phyloP scores from a whole-genome alignment of 2,329 filamentous ascomycete species.

The Graphiopsis chlorocephala region DNA sequence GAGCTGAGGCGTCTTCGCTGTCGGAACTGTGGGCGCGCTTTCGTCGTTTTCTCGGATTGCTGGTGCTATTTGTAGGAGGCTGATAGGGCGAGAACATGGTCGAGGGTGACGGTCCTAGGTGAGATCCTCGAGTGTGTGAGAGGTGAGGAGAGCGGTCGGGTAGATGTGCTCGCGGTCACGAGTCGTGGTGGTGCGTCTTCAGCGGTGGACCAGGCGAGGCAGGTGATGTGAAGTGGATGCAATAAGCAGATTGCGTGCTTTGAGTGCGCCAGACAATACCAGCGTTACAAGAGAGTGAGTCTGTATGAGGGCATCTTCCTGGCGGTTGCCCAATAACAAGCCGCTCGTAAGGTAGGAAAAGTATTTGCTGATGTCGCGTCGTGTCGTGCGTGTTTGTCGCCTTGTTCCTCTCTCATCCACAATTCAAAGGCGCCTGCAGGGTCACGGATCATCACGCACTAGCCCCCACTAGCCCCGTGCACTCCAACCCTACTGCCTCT shows the following conservation, averaged over 20 bases:
- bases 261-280: background rate
- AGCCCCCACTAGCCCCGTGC: background rate
- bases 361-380: background rate
- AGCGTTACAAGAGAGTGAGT: background rate
- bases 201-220: slow-evolving; percentile 4
- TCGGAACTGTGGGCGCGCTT: slow-evolving; percentile 13
- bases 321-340: background rate
- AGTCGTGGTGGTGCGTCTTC: slow-evolving; percentile 4
- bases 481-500: background rate
- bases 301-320: background rate
- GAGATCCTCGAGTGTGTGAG: background rate
- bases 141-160: background rate
- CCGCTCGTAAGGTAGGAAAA: background rate
- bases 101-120: background rate
- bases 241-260: background rate
- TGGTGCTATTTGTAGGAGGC: background rate
- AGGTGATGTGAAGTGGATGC: slow-evolving; percentile 2
- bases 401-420: background rate
- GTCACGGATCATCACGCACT: background rate
- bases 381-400: background rate
- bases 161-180: slow-evolving; percentile 6
- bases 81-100: slow-evolving; percentile 14
- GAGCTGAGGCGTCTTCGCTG: background rate
- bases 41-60: slow-evolving; percentile 12
- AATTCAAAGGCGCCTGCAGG: slow-evolving; percentile 5